Evolutionary conservation across 108 stramenopile species (phyloP), one percentile per base, ranked within the genome.

Genomic region (Epithemia pelagica): DNA sequence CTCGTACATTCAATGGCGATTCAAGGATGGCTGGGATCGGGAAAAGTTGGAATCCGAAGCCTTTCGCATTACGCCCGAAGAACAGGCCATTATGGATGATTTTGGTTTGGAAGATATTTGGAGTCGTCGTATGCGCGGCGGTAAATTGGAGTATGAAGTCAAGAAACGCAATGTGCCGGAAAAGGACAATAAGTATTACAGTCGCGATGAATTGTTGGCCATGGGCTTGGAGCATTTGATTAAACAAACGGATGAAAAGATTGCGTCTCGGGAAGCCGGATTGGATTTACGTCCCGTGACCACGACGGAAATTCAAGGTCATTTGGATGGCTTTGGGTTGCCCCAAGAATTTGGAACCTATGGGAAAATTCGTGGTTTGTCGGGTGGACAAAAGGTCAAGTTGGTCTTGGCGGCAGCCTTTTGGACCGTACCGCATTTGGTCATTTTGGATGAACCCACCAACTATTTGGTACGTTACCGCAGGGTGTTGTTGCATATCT

Each of bases 371-470:
- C 88, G 92, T 26, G 96, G 96, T 29, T 67, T 99, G 51, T 89
- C 87, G 18, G 98, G 98, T 25, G 98, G 98, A 23, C 98, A 99
- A 67, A 99, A 99, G 82, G 96, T 99, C 26, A 99, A 99, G 82
- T 83, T 99, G 54, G 98, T 99, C 8, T 68, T 99, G 70, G 98
- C 96, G 7, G 96, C 98, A n/a, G 96, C 96, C 29, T 96, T 96
- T 83, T 99, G 98, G 98, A 97, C 95, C 67, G 82, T 84, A 56
- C 98, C 98, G 10, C 98, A 99, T 78, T 74, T 99, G 56, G 78
- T 99, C 31, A 92, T 99, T 25, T 54, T 84, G 71, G 98, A 99
- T 71, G 98, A 99, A 82, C 98, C 98, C n/a, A 99, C 98, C 52
- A 99, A 99, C 87, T 99, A 91, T 77, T 87, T 99, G 54, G 37